phyloP scores from a whole-genome alignment of 768 basidiomycete genomes.

The Tricholoma saponaceum region DNA sequence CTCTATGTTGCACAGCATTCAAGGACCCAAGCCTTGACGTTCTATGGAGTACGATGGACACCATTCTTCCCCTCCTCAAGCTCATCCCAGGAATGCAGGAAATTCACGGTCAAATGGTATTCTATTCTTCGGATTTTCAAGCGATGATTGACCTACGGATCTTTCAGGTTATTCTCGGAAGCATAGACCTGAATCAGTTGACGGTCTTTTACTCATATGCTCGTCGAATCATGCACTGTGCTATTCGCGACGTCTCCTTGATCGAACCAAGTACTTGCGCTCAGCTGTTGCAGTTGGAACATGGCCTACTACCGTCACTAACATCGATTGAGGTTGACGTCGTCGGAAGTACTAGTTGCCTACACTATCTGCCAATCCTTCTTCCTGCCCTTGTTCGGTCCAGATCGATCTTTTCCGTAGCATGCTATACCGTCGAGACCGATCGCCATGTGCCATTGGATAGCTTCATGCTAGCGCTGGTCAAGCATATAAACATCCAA shows the following conservation, averaged over 20 bases:
- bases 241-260: background rate
- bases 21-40: conserved; percentile 4
- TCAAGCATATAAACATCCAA: background rate
- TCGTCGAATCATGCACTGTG: background rate
- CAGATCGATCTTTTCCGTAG: background rate
- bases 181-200: background rate
- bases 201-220: background rate
- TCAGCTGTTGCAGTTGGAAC: background rate
- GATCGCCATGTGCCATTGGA: background rate
- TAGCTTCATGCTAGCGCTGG: background rate
- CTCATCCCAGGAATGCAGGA: conserved; percentile 2
- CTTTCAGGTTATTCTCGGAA: background rate
- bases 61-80: conserved; percentile 6
- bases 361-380: background rate
- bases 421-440: background rate
- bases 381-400: background rate
- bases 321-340: background rate
- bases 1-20: conserved; percentile 9
- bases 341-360: background rate
- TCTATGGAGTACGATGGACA: conserved; percentile 7
- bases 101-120: conserved; percentile 2
- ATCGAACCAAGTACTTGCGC: background rate
- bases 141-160: background rate
- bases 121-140: background rate
- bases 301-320: conserved; percentile 1